Evolutionary conservation across 176 grass and related monocot species (phyloP).

Genomic region (Metroxylon sagu): DNA sequence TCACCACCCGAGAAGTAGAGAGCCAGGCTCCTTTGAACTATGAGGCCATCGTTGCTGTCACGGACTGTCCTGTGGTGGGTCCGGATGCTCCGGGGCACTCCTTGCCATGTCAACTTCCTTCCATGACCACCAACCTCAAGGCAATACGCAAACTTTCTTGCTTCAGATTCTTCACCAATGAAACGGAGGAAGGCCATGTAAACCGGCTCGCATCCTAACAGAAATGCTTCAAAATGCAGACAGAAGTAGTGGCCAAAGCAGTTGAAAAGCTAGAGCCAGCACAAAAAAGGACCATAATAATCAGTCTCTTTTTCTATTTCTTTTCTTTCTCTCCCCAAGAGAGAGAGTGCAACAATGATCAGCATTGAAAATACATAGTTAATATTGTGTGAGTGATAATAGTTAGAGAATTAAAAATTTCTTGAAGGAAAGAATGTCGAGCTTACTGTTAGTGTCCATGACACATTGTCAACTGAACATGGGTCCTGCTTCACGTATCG

Average conservation of each 20-base stretch:
- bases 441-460: constrained; percentile 27
- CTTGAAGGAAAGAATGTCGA: neutral
- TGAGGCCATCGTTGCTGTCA: constrained; percentile 13
- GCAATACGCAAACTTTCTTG: constrained; percentile 22
- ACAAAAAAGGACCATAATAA: neutral
- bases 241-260: constrained; percentile 24
- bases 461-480: constrained; percentile 19
- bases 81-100: constrained; percentile 20
- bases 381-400: neutral
- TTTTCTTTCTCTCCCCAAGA: no score
- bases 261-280: constrained; percentile 16
- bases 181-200: constrained; percentile 26
- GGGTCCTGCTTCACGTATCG: constrained; percentile 26
- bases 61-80: constrained; percentile 6
- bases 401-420: neutral
- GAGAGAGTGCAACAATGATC: neutral
- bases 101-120: constrained; percentile 21
- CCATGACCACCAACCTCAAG: constrained; percentile 21
- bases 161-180: constrained; percentile 22
- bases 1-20: constrained; percentile 13
- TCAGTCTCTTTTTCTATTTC: no score
- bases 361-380: neutral
- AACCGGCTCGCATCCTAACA: constrained; percentile 12
- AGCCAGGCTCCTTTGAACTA: constrained; percentile 16
- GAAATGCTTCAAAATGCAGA: constrained; percentile 24